These are phyloP conservation scores for Dactylellina leptospora DNA, from an alignment of 2,329 filamentous ascomycete genomes.

Conservation along the genomic window DNA sequence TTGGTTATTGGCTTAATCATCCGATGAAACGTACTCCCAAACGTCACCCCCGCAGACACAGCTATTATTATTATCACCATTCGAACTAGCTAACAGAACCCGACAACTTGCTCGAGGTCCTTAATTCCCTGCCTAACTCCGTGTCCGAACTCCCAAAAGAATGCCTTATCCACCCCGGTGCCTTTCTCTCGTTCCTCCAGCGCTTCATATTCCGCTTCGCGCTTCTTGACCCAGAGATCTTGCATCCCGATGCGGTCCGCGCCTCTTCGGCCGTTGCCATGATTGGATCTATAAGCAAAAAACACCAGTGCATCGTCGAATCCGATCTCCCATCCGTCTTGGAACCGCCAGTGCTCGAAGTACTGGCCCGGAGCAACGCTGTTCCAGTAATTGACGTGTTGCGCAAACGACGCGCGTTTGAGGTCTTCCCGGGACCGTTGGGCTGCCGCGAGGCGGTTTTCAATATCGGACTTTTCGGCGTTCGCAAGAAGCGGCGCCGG, in stretches of 20 bases:
- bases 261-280: constrained; percentile 59
- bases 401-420: constrained; percentile 60
- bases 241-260: constrained; percentile 68
- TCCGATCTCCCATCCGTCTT: constrained; percentile 67
- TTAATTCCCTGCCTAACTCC: constrained; percentile 63
- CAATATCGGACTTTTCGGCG: constrained; percentile 60
- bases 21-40: neutral
- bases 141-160: constrained; percentile 65
- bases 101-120: constrained; percentile 59
- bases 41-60: constrained; percentile 3
- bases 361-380: constrained; percentile 61
- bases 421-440: constrained; percentile 60
- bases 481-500: constrained; percentile 59
- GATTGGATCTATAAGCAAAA: constrained; percentile 59
- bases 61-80: neutral
- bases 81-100: constrained; percentile 16
- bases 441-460: constrained; percentile 59
- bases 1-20: neutral
- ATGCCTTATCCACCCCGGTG: constrained; percentile 55
- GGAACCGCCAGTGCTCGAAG: constrained; percentile 67
- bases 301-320: constrained; percentile 67
- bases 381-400: constrained; percentile 66
- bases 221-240: constrained; percentile 69
- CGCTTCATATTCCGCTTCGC: constrained; percentile 64
- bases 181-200: constrained; percentile 60